Base-by-base conservation (phyloP, 805 yeast species). In the Brettanomyces bruxellensis region DNA sequence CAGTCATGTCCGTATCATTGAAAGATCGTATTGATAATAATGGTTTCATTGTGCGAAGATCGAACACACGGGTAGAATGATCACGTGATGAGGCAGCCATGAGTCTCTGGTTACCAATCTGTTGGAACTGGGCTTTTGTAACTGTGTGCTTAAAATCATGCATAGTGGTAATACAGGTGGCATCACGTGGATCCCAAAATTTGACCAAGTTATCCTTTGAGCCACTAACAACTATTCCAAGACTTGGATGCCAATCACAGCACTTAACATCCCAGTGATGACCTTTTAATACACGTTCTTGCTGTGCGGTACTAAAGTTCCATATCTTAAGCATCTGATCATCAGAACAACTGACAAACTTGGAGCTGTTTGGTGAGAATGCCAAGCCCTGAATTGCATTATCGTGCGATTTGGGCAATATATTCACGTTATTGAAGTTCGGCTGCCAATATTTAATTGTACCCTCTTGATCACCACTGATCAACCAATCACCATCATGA, bases 201-300 rank as follows among this genome's bases (percentile, higher is more conserved):
- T 90, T 89, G 42, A 93, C 78, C 54, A 89, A 69, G 64, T 95
- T 95, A 65, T 93, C 99, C 62, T 95, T 93, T 0, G 98, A 93
- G 0, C 97, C 99, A 51, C 90, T 78, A 0, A 85, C 96, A 44
- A 93, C 74, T 25, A 93, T 71, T 0, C 97, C 96, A 65, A 87
- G 68, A 11, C 75, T 72, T 4, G 95, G 86, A 64, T 93, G 99
- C 99, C 99, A 93, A 64, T 93, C 98, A 45, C 95, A 86, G 46
- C 90, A 80, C 61, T 93, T 93, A 23, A 93, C 97, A 65, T 93
- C 99, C 99, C 99, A 93, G 62, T 95, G 96, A 66, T 93, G 99
- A 2, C 98, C 98, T 24, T 80, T 74, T 46, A 93, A 70, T 0
- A 78, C 72, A 42, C 86, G 68, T 60, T 93, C 99, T 55, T 87